Base-by-base conservation (phyloP, 2,329 filamentous ascomycete genomes). In the Stagonosporopsis rhizophila region DNA sequence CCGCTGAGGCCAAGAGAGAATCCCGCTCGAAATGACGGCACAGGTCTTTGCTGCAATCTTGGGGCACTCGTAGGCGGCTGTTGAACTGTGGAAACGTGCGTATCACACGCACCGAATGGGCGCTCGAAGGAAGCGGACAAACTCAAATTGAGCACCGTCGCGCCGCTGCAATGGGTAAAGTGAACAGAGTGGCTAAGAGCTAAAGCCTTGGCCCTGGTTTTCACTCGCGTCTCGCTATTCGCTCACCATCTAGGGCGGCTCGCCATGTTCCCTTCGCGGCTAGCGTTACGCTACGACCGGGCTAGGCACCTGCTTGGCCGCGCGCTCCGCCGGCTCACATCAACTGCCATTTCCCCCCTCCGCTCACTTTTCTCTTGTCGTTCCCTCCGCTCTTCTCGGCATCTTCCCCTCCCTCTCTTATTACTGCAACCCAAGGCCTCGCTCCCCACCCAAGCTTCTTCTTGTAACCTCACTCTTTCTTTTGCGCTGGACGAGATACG, bases 401-500 rank as follows among this genome's bases (percentile, higher is more conserved):
- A 45, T 45, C 40, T 50, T 55, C 53, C 47, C 47, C 48, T 38
- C 47, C 47, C 48, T 38, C 54, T 48, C 54, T 51, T 44, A 50
- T 56, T 42, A 42, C 44, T 44, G 42, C 37, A 41, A 44, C 54
- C 52, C 46, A 56, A 56, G 48, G 32, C 32, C 44, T 27, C 38
- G 35, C 37, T 52, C 48, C 54, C 25, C 47, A 44, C 55, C 32
- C 49, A 44, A 58, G 49, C 44, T 40, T 58, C 44, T 23, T 41
- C 55, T 27, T 40, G 38, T 37, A 44, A 45, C 22, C 15, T 40
- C 38, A 23, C 34, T 48, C 25, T 48, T 49, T 53, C 55, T 58
- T 49, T 44, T 53, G 55, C 55, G 55, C 55, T 30, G 55, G 53
- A 52, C 55, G 55, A 52, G 48, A 52, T 49, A 58, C 55, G 55